Evolutionary conservation across 192 early-diverging fungal genomes (phyloP).

Genomic region (Umbelopsis ramanniana): DNA sequence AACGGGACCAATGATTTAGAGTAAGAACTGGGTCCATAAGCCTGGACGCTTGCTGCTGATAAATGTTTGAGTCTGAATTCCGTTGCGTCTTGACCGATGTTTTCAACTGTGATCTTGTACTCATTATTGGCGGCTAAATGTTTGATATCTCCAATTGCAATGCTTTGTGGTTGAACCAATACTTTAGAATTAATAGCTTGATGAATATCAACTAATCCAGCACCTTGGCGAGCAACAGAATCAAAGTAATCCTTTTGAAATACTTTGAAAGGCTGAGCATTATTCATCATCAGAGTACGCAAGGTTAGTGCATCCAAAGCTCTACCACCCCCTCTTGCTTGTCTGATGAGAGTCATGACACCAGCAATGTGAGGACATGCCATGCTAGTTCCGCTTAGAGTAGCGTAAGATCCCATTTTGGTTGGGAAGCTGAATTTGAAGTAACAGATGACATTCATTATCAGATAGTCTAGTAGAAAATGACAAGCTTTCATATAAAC

Average conservation of each 20-base stretch:
- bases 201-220: conserved; percentile 76
- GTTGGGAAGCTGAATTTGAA: conserved; percentile 33
- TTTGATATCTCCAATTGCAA: conserved; percentile 60
- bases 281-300: conserved; percentile 53
- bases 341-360: conserved; percentile 64
- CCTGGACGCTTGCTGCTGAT: conserved; percentile 46
- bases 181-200: conserved; percentile 59
- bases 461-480: conserved; percentile 27
- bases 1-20: conserved; percentile 25
- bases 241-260: conserved; percentile 47
- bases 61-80: conserved; percentile 46
- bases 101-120: conserved; percentile 47
- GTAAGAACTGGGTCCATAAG: conserved; percentile 32
- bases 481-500: conserved; percentile 48
- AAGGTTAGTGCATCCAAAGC: conserved; percentile 16
- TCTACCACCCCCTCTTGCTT: conserved; percentile 46
- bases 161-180: conserved; percentile 54
- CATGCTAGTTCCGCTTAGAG: conserved; percentile 80
- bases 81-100: conserved; percentile 35
- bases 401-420: conserved; percentile 36
- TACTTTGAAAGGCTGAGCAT: conserved; percentile 48
- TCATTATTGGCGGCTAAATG: conserved; percentile 35
- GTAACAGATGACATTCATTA: not conserved
- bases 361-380: conserved; percentile 77
- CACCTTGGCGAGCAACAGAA: conserved; percentile 70